Percentiles rank a stretch among this genome's conserved stretches.
Conservation (phyloP, 805 yeast species). For the Torulaspora gathmanii region DNA sequence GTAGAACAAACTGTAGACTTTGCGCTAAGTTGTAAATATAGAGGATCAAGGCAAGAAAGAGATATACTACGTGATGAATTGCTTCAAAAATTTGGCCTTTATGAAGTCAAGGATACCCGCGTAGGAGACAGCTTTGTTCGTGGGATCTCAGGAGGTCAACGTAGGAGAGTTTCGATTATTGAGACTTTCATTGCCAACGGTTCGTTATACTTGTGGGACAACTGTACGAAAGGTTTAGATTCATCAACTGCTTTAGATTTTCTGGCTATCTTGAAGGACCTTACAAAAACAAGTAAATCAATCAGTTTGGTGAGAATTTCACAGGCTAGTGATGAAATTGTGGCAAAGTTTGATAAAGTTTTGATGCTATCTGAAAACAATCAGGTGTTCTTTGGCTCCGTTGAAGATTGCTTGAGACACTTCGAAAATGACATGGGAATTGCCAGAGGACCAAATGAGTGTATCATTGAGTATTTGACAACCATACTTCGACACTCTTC, state of each 20-base stretch:
- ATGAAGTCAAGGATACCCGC: conserved; percentile 52
- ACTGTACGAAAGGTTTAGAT: conserved; percentile 49
- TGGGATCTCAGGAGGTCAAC: conserved; percentile 67
- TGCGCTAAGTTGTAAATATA: conserved; percentile 46
- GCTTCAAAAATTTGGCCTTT: conserved; percentile 39
- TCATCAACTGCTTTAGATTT: conserved; percentile 48
- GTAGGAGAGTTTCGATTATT: conserved; percentile 61
- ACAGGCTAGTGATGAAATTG: conserved; percentile 47
- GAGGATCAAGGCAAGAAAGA: conserved; percentile 27
- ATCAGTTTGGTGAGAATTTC: conserved; percentile 46
- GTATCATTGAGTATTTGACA: conserved; percentile 61
- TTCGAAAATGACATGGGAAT: conserved; percentile 49
- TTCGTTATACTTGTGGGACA: conserved; percentile 50
- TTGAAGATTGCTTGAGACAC: conserved; percentile 42
- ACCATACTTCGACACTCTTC: conserved; percentile 47
- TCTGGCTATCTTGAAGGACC: conserved; percentile 41
- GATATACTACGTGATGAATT: conserved; percentile 26
- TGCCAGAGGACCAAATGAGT: conserved; percentile 50
- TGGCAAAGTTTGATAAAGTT: conserved; percentile 47
- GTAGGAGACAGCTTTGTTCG: conserved; percentile 61
- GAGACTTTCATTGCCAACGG: conserved; percentile 48
- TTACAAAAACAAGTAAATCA: conserved; percentile 39
- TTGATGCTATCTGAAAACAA: conserved; percentile 44
- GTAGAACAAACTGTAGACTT: conserved; percentile 55
- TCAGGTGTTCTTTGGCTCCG: conserved; percentile 46